Evolutionary conservation across 352 stramenopile genomes (phyloP), one percentile per base, ranked within the genome.

Genomic region (Pythium diclinum): DNA sequence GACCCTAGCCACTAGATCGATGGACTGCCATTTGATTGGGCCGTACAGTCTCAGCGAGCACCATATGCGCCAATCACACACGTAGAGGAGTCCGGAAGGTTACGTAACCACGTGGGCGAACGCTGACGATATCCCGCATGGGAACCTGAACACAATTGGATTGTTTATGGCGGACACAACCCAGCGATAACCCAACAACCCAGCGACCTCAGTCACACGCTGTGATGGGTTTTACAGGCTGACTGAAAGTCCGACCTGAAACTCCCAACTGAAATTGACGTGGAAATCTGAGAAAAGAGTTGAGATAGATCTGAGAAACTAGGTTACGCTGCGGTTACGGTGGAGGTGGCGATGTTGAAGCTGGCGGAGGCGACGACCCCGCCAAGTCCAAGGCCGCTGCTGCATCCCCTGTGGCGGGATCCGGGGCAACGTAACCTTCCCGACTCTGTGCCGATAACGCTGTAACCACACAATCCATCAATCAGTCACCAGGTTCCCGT

Each of bases 361-460:
- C 44, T 3, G 46, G 10, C 25, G 58, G 19, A 33, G 58, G 46
- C 3, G 47, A 38, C 58, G 32, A 42, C 32, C n/a, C 23, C 10
- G 40, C 25, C 30, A 33, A 33, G 32, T 53, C 56, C 33, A 42
- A 17, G 28, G 47, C 32, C 1, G 49, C 10, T 40, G 17, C 10
- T 36, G 32, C 21, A 23, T 64, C 58, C 11, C 9, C 49, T 38
- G 65, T 63, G 0, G 42, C 10, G 14, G 33, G 42, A 6, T 76
- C 68, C 13, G 67, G 62, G 11, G 48, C 61, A 0, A 61, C 56
- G 9, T 63, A 76, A 3, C 78, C 82, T 36, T 87, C 79, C 55
- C 82, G 72, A 67, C 82, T 91, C 38, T 89, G 78, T 6, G 78
- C 69, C 13, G 79, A 72, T 25, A 91, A 62, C 23, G 76, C 82